Evolutionary conservation across 2,329 filamentous ascomycete genomes (phyloP).

Genomic region (Chaetomiaceae sp.): DNA sequence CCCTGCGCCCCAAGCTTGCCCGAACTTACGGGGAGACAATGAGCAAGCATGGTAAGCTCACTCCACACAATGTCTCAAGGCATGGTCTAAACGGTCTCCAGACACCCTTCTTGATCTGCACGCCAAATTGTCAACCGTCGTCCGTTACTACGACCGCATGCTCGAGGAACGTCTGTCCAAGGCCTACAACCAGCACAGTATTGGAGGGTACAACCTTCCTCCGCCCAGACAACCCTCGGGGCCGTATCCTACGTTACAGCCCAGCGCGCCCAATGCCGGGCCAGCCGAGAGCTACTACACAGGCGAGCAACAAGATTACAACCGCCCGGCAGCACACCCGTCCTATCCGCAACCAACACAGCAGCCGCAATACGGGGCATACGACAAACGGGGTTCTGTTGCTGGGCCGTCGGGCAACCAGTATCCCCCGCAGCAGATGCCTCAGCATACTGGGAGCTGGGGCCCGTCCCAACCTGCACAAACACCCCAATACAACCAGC

Average conservation of each 20-base stretch:
- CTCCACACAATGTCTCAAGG: background rate
- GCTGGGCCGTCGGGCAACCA: slow-evolving; percentile 38
- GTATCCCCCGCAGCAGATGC: slow-evolving; percentile 40
- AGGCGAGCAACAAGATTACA: slow-evolving; percentile 49
- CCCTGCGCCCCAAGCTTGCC: slow-evolving; percentile 85
- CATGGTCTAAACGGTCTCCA: slow-evolving; percentile 37
- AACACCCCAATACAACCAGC: slow-evolving; percentile 33
- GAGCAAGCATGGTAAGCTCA: slow-evolving; percentile 85
- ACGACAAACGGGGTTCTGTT: slow-evolving; percentile 39
- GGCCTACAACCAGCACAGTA: slow-evolving; percentile 78
- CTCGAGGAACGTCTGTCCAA: slow-evolving; percentile 90
- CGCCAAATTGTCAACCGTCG: slow-evolving; percentile 90
- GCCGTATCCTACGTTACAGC: slow-evolving; percentile 67
- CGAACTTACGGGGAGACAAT: slow-evolving; percentile 97
- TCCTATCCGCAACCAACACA: slow-evolving; percentile 46
- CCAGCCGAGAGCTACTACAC: slow-evolving; percentile 80
- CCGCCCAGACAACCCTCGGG: slow-evolving; percentile 48
- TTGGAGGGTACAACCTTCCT: slow-evolving; percentile 60
- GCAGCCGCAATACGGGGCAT: slow-evolving; percentile 42
- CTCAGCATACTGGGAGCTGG: slow-evolving; percentile 50
- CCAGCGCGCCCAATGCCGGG: slow-evolving; percentile 44
- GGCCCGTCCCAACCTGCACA: slow-evolving; percentile 38
- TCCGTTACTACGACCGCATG: slow-evolving; percentile 97
- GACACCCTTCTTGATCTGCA: slow-evolving; percentile 92
- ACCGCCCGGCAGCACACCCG: slow-evolving; percentile 45